Evolutionary conservation across 164 flowering plant genomes (phyloP).

Genomic region (Brasenia schreberi): DNA sequence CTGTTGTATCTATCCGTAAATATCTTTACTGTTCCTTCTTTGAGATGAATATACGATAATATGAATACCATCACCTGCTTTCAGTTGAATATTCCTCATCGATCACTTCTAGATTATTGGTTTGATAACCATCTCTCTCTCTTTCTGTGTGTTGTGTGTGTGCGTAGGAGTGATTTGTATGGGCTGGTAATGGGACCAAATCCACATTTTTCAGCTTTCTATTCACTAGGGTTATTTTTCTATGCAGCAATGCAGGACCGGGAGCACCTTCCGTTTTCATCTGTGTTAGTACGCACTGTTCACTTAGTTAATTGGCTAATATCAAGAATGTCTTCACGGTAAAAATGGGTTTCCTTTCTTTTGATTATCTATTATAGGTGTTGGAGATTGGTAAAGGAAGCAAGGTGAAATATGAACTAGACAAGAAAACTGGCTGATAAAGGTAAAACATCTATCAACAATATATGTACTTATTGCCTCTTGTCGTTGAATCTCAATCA

Average conservation of each 20-base stretch:
- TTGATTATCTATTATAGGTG: constrained; percentile 31
- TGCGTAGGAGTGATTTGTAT: too few relatives aligned
- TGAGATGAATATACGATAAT: neutral
- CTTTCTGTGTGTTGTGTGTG: too few relatives aligned
- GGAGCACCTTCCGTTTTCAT: constrained; percentile 43
- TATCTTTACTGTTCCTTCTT: neutral
- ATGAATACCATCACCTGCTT: too few relatives aligned
- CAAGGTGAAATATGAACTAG: constrained; percentile 91
- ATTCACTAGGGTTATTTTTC: neutral
- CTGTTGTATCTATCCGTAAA: neutral
- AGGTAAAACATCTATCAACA: constrained; percentile 25
- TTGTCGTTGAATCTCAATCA: too few relatives aligned
- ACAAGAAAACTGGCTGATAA: constrained; percentile 68
- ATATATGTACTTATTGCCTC: too few relatives aligned
- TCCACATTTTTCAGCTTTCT: neutral
- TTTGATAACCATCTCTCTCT: too few relatives aligned
- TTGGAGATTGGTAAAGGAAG: constrained; percentile 81
- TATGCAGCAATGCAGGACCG: constrained; percentile 32
- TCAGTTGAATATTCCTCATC: too few relatives aligned
- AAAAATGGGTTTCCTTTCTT: too few relatives aligned
- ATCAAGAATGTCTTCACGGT: too few relatives aligned
- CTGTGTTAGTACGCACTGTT: constrained; percentile 15
- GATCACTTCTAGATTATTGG: too few relatives aligned
- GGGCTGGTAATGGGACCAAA: too few relatives aligned
- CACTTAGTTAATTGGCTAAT: too few relatives aligned